Percentiles rank a stretch among this genome's conserved stretches.
Conservation (phyloP, 1,284 basidiomycete species). For the Ceratobasidium sp. region DNA sequence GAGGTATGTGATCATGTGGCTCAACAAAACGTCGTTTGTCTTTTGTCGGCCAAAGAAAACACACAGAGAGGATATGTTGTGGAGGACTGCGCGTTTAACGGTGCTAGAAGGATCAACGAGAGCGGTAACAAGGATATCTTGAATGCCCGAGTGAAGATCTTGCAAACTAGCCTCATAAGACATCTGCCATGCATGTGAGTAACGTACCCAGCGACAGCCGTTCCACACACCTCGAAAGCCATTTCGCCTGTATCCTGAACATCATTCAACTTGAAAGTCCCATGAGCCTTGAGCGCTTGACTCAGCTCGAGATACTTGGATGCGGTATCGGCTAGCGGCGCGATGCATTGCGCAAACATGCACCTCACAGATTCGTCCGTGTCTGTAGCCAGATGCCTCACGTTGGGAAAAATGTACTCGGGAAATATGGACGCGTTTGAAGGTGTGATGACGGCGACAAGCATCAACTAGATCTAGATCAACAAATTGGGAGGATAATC, state of each 20-base stretch:
- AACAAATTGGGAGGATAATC: constrained; percentile 1
- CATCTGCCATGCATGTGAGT: constrained; percentile 58
- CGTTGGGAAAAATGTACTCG: constrained; percentile 94
- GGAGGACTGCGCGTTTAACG: constrained; percentile 63
- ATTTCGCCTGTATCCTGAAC: constrained; percentile 76
- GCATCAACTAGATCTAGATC: constrained; percentile 66
- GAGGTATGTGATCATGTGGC: constrained; percentile 98
- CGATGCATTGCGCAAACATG: constrained; percentile 87
- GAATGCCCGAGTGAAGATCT: constrained; percentile 85
- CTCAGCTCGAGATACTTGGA: constrained; percentile 90
- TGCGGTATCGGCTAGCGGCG: constrained; percentile 83
- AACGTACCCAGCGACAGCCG: neutral
- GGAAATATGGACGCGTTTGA: constrained; percentile 88
- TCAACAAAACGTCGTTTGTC: constrained; percentile 93
- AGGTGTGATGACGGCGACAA: constrained; percentile 87
- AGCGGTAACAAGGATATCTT: constrained; percentile 84
- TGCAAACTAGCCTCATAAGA: constrained; percentile 87
- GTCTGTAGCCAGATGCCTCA: constrained; percentile 82
- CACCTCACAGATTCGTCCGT: constrained; percentile 87
- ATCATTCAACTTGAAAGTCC: constrained; percentile 72
- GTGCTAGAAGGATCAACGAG: constrained; percentile 59
- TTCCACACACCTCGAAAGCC: constrained; percentile 68
- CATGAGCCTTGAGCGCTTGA: constrained; percentile 85
- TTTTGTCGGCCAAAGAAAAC: constrained; percentile 91
- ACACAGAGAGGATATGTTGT: constrained; percentile 87